Conservation (phyloP, 2,329 filamentous ascomycete genomes). For the Colletotrichum scovillei region DNA sequence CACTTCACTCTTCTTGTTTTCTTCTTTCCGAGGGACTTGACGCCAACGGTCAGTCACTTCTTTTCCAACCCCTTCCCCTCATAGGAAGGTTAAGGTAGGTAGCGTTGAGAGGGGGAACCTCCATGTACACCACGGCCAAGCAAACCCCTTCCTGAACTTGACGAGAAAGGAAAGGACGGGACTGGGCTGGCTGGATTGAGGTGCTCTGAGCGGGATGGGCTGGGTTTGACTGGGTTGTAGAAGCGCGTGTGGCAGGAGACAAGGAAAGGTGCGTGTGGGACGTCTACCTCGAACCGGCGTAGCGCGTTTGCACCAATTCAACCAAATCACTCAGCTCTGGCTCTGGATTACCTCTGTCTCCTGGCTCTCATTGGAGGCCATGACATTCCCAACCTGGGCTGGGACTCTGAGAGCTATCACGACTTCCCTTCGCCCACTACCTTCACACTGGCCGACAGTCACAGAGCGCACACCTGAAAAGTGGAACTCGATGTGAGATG, state of each 20-base stretch:
- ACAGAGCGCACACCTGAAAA: neutral
- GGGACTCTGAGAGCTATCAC: neutral
- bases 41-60: too few species aligned
- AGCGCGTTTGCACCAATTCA: neutral
- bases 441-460: neutral
- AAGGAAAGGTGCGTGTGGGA: conserved; percentile 1
- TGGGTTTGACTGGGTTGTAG: neutral
- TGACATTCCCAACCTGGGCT: neutral
- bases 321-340: neutral
- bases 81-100: neutral
- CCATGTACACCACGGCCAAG: neutral
- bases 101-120: neutral
- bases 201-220: neutral
- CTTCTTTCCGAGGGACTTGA: too few species aligned
- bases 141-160: neutral
- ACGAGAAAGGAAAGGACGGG: conserved; percentile 1
- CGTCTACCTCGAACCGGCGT: neutral
- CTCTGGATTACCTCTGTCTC: neutral
- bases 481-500: neutral
- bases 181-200: neutral
- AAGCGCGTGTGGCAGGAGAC: neutral
- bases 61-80: too few species aligned
- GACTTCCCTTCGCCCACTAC: neutral
- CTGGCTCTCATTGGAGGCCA: neutral
- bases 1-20: neutral